A percentile compares a stretch with the other conserved stretches of the same genome.
Conservation (phyloP, 768 basidiomycete species). For the Suillus hirtellus region DNA sequence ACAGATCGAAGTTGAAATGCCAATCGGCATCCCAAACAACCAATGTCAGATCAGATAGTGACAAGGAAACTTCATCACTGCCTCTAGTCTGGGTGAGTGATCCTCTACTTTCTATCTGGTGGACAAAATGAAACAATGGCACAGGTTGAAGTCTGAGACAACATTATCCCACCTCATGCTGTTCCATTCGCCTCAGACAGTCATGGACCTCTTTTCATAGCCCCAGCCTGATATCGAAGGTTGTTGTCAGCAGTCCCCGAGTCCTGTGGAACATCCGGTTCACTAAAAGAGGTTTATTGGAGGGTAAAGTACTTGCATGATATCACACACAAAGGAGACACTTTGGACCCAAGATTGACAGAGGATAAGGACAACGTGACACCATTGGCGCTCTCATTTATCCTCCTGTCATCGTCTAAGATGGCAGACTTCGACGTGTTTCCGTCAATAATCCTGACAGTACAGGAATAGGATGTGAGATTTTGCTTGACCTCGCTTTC, state of each 20-base stretch:
- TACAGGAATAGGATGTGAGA: not conserved
- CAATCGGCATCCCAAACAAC: too few relatives aligned
- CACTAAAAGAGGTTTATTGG: not conserved
- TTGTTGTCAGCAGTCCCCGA: too few relatives aligned
- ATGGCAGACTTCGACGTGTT: not conserved
- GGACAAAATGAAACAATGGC: not conserved
- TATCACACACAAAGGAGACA: not conserved
- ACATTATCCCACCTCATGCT: constrained; percentile 30
- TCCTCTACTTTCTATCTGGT: too few relatives aligned
- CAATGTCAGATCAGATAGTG: too few relatives aligned
- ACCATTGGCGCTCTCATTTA: not conserved
- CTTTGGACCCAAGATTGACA: not conserved
- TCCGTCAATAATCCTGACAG: not conserved
- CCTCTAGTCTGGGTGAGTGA: too few relatives aligned
- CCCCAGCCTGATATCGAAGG: constrained; percentile 1
- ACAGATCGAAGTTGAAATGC: too few relatives aligned
- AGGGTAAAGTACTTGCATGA: not conserved
- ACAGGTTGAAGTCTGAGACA: constrained; percentile 30
- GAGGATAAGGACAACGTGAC: not conserved
- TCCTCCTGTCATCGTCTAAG: not conserved
- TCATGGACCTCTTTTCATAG: constrained; percentile 30
- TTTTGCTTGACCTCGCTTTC: not conserved
- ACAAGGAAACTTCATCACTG: too few relatives aligned
- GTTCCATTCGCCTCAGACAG: constrained; percentile 26
- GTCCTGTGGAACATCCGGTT: not conserved